Base-by-base conservation (phyloP, 208 protist species). In the Wallacemonas sp. region DNA sequence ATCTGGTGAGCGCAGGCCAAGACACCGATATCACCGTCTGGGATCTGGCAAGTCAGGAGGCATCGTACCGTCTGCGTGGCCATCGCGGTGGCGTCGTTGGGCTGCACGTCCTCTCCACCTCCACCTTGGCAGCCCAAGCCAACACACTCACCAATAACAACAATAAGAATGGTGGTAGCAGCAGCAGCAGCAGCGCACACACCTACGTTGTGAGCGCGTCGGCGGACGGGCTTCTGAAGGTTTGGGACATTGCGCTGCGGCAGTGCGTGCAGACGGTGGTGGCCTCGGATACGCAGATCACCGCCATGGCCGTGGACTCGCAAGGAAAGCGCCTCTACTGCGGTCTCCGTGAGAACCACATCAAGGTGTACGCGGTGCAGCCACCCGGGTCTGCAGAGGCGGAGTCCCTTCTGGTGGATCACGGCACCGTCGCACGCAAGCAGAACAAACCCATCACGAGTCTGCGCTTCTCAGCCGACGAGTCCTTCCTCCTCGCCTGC, bases 11-110 rank as follows among this genome's bases (percentile, higher is more conserved):
- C 24, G 98, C 95, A 14, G 87, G 88, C 1, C 83, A 92, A 32
- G 99, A 99, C 80, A 99, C 97, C 2, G 96, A 99, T 68, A 85
- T 99, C 48, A 97, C 99, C 8, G 85, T 99, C 12, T 99, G 98
- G 98, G 99, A 99, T 76, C 68, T 99, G 21, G 74, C 81, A 12
- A 78, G 76, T 12, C 74, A 91, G 54, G 88, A 96, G 70, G 57
- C 88, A 1, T 38, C 70, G 6, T 96, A 83, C 68, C 85, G 91
- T 14, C 80, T 98, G 29, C 78, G 85, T 29, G 94, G 94, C 1
- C 94, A 98, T 58, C 86, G 89, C 33, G 87, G 88, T 26, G 87
- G 80, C 19, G 74, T 97, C 24, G 83, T 93, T 0, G 84, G 71
- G 3, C 64, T 96, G 2, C 38, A 79, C 16, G 87, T 95, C 34